A percentile compares a stretch with the other conserved stretches of the same genome.
phyloP scores from a whole-genome alignment of 345 rosid species.

The Zanthoxylum bungeanum region DNA sequence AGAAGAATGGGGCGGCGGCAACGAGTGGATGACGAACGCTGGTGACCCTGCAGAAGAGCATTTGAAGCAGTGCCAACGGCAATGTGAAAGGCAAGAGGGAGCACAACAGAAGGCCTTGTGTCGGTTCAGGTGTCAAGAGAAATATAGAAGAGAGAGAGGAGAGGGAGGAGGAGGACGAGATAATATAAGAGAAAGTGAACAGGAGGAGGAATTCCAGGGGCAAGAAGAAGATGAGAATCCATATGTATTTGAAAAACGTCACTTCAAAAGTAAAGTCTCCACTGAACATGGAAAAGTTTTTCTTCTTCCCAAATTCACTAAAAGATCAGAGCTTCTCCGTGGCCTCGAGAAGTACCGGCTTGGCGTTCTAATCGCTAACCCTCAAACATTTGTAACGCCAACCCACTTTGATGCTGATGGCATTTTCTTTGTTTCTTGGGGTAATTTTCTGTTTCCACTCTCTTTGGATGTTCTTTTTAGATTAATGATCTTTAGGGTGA shows the following conservation, averaged over 20 bases:
- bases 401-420: slow-evolving; percentile 42
- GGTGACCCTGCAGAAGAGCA: slow-evolving; percentile 15
- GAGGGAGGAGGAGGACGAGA: not conserved
- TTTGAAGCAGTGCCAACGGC: slow-evolving; percentile 29
- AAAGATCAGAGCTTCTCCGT: slow-evolving; percentile 38
- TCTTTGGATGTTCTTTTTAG: not conserved
- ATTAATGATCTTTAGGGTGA: not conserved
- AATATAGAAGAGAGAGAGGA: not conserved
- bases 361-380: slow-evolving; percentile 27
- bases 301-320: slow-evolving; percentile 32
- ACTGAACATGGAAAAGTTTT: slow-evolving; percentile 27
- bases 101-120: slow-evolving; percentile 24
- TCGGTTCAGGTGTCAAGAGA: slow-evolving; percentile 27
- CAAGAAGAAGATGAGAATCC: slow-evolving; percentile 25
- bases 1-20: not conserved
- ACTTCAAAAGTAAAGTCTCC: slow-evolving; percentile 15
- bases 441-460: slow-evolving; percentile 15
- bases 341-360: slow-evolving; percentile 41
- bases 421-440: slow-evolving; percentile 32
- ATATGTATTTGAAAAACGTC: slow-evolving; percentile 30
- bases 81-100: slow-evolving; percentile 20
- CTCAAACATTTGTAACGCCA: slow-evolving; percentile 33
- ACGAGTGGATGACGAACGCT: not conserved
- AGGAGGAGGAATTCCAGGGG: not conserved
- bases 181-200: not conserved